Conservation (phyloP, 176 grass and related monocot species). For the Triticum turgidum region DNA sequence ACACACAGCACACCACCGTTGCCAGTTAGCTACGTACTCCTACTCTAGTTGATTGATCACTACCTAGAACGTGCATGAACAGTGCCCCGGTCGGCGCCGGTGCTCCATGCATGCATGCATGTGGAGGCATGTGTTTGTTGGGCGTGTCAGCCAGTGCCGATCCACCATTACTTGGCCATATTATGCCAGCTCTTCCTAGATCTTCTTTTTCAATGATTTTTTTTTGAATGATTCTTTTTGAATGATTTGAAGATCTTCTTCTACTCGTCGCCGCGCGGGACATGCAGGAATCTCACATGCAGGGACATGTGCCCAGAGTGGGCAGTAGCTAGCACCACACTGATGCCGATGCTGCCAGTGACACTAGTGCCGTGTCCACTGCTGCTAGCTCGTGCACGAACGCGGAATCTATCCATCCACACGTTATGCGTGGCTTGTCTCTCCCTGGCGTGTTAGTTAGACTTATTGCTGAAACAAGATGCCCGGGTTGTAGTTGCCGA, state of each 20-base stretch:
- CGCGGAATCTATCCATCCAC: not conserved
- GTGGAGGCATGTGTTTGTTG: too few species aligned
- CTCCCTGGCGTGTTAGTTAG: not conserved
- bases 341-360: not conserved
- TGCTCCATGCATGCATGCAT: too few species aligned
- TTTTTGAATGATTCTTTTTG: not conserved
- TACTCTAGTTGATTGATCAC: not conserved
- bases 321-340: not conserved
- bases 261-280: too few species aligned
- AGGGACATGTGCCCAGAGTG: not conserved
- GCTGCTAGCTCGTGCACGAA: not conserved
- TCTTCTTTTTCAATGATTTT: too few species aligned
- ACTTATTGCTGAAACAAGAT: not conserved
- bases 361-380: not conserved
- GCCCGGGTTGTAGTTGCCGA: conserved; percentile 37
- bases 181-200: too few species aligned
- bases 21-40: too few species aligned
- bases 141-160: not conserved
- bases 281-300: not conserved
- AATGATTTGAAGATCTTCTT: too few species aligned
- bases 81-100: not conserved
- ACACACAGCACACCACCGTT: not conserved
- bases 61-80: not conserved
- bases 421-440: not conserved
- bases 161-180: not conserved